Conservation (phyloP, 495 filamentous ascomycete species). For the Talaromyces thailandensis region DNA sequence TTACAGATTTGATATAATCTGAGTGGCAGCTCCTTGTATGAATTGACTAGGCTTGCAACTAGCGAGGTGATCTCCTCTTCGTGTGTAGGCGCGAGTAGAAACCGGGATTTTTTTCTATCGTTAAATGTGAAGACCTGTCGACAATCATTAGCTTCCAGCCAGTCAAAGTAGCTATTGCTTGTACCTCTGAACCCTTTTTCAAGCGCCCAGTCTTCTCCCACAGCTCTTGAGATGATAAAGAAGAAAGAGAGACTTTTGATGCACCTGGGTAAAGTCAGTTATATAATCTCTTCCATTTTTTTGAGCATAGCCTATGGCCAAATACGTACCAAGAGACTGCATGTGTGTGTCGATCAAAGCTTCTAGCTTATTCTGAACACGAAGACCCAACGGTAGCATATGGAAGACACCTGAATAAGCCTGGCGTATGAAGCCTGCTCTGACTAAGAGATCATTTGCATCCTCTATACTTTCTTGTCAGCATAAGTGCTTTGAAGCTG, state of each 20-base stretch:
- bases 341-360: conserved; percentile 82
- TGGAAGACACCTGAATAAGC: conserved; percentile 89
- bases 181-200: conserved; percentile 51
- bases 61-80: conserved; percentile 92
- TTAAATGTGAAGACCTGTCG: conserved; percentile 66
- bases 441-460: conserved; percentile 63
- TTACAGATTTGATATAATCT: conserved; percentile 85
- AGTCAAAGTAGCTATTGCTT: not conserved
- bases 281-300: not conserved
- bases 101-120: conserved; percentile 68
- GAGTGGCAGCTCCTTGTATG: conserved; percentile 79
- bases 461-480: conserved; percentile 36
- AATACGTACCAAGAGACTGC: conserved; percentile 54
- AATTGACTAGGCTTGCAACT: conserved; percentile 63
- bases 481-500: not conserved
- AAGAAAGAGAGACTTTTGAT: conserved; percentile 80
- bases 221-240: conserved; percentile 73
- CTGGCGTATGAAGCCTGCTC: conserved; percentile 76
- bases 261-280: conserved; percentile 49
- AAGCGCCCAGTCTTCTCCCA: conserved; percentile 67
- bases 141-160: not conserved
- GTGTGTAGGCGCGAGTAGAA: conserved; percentile 84
- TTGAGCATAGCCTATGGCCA: not conserved
- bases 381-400: conserved; percentile 77
- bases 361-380: conserved; percentile 86